Evolutionary conservation across 1,284 basidiomycete genomes (phyloP), one percentile per base, ranked within the genome.

Genomic region (Rhodotorula sp.): DNA sequence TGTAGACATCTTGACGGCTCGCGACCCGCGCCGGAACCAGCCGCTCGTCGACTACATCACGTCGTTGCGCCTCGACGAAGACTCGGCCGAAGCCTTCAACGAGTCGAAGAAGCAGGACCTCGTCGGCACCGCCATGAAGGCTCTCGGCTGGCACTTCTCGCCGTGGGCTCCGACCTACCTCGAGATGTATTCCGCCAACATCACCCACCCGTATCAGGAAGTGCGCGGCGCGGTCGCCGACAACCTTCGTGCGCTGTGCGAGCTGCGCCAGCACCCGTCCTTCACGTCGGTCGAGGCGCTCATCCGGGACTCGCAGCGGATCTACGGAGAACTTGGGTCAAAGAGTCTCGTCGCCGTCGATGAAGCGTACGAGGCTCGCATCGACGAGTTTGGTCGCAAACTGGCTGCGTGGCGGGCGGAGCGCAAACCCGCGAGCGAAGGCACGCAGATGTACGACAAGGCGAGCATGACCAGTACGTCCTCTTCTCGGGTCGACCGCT

Each of bases 21-120:
- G 92, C 48, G 95, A 99, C 82, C 94, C 93, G 52, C 89, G 94
- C 45, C 87, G 95, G 28, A 89, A 88, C 77, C 84, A 87, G 70
- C 86, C 87, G 5, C 82, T 99, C 43, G 84, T 97, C 49, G 85
- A 91, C 75, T 97, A 91, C 86, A 87, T 95, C 34, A 79, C 78
- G 15, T 64, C 66, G 43, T 61, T 78, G 12, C 68, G 69, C 48
- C 65, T 79, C 48, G 77, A 79, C 62, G 55, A 71, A 14, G 78
- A 79, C 5, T 76, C 77, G 49, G 70, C 67, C 3, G 76, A 79
- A 62, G 79, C 79, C 4, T 80, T 80, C 75, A 76, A 76, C 62
- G 73, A 77, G 26, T 74, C 77, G 16, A 77, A 79, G 68, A 70
- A 77, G 54, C 72, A 74, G 58, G 74, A 76, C 43, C 72, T 76